A percentile compares a stretch with the other conserved stretches of the same genome.
phyloP scores from a whole-genome alignment of 2,329 filamentous ascomycete genomes.

The Paraconiothyrium sp. region DNA sequence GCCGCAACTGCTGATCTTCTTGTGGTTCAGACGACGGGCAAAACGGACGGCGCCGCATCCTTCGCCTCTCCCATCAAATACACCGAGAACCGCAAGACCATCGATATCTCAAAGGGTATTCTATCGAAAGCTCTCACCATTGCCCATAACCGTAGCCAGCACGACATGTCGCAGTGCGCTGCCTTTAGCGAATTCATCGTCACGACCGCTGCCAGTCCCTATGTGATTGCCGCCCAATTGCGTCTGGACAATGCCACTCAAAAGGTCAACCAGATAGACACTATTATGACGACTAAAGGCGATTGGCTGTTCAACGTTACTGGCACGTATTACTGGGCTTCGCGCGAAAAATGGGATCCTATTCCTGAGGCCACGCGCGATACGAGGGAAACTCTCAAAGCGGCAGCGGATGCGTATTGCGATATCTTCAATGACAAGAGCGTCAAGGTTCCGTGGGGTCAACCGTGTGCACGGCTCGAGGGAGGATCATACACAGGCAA shows the following conservation, averaged over 20 bases:
- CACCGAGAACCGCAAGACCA: constrained; percentile 38
- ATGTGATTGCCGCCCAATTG: constrained; percentile 41
- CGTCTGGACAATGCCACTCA: constrained; percentile 34
- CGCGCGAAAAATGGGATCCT: constrained; percentile 33
- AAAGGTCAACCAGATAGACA: constrained; percentile 35
- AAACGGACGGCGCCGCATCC: constrained; percentile 24
- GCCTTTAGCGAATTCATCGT: constrained; percentile 42
- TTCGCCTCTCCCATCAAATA: constrained; percentile 31
- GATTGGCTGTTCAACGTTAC: constrained; percentile 47
- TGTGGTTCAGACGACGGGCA: constrained; percentile 34
- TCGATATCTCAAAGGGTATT: constrained; percentile 29
- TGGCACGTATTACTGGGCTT: constrained; percentile 38
- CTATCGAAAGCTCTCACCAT: constrained; percentile 36
- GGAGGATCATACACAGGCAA: constrained; percentile 42
- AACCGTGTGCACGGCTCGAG: constrained; percentile 40
- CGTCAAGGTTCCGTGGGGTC: constrained; percentile 39
- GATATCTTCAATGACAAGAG: constrained; percentile 38
- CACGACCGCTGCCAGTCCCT: constrained; percentile 34
- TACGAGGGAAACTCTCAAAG: constrained; percentile 34
- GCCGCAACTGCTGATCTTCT: constrained; percentile 31
- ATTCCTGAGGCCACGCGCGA: constrained; percentile 32
- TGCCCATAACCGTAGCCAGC: constrained; percentile 36
- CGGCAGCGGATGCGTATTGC: constrained; percentile 41
- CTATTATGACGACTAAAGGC: constrained; percentile 38
- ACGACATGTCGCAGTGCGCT: constrained; percentile 39